Base-by-base conservation (phyloP, 1,284 basidiomycete species). In the Sparassis latifolia region DNA sequence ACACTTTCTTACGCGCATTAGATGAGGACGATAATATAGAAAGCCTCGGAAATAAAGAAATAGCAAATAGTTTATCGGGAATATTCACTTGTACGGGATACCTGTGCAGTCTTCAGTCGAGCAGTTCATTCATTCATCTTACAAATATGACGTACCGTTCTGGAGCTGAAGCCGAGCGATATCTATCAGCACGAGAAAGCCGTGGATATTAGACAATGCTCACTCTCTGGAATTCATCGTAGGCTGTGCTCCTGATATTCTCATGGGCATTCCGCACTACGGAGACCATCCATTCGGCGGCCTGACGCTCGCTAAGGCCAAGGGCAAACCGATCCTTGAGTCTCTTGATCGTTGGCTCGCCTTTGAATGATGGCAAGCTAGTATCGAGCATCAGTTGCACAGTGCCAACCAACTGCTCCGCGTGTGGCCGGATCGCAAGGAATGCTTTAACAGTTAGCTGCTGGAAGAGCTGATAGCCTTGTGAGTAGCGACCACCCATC, bases 361-460 rank as follows among this genome's bases (percentile, higher is more conserved):
- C 97, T 66, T 98, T 99, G 80, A 98, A 99, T 9, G 89, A 93
- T 1, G 97, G 96, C 45, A 99, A 73, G 20, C 88, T 91, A 2
- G 96, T 96, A 32, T 90, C 94, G 30, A 97, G 79, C 97, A 99
- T 99, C 47, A 99, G 76, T 52, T 86, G 85, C 5, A 92, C 91
- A 3, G 92, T 86, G 61, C 87, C 86, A 55, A 96, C 80, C 33
- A 99, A 80, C 64, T 97, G 90, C 47, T 93, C 86, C 10, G 89
- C 87, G 66, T 93, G 89, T 1, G 94, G 93, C 40, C 97, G 82
- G 51, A 95, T 87, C 1, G 96, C 92, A 29, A 99, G 80, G 79
- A 98, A 99, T 0, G 92, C 94, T 68, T 98, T 97, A 60, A 98
- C 83, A 2, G 92, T 93, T 39, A 99, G 78, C 62, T 93, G 91